A percentile compares a stretch with the other conserved stretches of the same genome.
Evolutionary conservation across 2,329 filamentous ascomycete species (phyloP).

Genomic region (Alternaria alternata): DNA sequence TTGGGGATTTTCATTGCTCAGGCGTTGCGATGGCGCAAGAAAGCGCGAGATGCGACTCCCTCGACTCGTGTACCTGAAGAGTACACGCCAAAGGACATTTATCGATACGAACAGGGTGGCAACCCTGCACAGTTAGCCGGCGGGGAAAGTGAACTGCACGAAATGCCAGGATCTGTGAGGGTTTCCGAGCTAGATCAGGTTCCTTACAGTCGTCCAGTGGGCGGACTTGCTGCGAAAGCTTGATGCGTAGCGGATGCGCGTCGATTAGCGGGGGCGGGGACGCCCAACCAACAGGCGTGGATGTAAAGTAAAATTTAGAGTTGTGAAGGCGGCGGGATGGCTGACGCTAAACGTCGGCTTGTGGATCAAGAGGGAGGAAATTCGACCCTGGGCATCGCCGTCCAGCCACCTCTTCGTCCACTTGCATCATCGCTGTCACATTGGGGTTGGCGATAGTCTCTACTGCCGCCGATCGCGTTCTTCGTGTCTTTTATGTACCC

Average conservation of each 20-base stretch:
- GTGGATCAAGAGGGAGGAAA: background rate
- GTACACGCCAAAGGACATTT: background rate
- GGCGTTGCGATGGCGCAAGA: conserved; percentile 18
- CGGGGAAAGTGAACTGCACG: conserved; percentile 8
- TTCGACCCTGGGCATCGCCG: background rate
- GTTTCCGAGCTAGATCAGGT: background rate
- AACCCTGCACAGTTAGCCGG: conserved; percentile 4
- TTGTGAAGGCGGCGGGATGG: background rate
- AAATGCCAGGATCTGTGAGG: background rate
- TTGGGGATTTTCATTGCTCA: conserved; percentile 15
- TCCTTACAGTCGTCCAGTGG: background rate
- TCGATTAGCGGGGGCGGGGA: background rate
- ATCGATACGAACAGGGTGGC: conserved; percentile 1
- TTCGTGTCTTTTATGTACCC: background rate
- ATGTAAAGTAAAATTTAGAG: background rate
- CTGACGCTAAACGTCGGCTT: background rate
- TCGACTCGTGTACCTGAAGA: background rate
- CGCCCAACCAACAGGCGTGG: background rate
- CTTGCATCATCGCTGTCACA: background rate
- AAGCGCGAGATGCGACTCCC: background rate
- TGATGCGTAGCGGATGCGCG: background rate
- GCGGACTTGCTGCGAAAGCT: background rate
- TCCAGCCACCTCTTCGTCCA: background rate
- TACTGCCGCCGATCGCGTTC: background rate
- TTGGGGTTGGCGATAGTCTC: background rate